phyloP scores from a whole-genome alignment of 2,329 filamentous ascomycete genomes.

The Trichophyton mentagrophytes region DNA sequence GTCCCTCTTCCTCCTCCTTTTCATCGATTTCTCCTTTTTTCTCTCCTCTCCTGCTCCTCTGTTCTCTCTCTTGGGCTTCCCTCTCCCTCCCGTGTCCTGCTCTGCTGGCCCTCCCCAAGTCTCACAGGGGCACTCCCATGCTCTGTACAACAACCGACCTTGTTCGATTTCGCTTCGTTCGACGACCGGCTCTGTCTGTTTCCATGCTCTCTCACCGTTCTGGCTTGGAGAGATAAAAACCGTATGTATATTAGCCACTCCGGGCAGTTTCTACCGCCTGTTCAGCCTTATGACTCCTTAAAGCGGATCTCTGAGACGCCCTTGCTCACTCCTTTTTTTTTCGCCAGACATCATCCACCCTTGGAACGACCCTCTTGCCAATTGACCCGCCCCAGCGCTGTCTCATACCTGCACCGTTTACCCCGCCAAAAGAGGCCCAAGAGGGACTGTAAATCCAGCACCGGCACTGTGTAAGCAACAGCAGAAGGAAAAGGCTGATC shows the following conservation, averaged over 20 bases:
- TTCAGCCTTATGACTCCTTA: not conserved
- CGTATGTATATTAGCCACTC: not conserved
- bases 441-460: not conserved
- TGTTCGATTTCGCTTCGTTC: constrained; percentile 13
- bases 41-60: constrained; percentile 15
- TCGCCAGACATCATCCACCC: not conserved
- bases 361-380: not conserved
- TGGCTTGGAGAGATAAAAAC: not conserved
- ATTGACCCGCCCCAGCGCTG: not conserved
- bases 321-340: not conserved
- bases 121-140: not conserved
- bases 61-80: constrained; percentile 12
- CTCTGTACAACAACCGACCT: constrained; percentile 22
- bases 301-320: not conserved
- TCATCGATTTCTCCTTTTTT: constrained; percentile 13
- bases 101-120: constrained; percentile 9
- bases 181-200: not conserved
- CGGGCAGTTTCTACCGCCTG: not conserved
- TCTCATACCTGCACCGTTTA: not conserved
- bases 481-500: not conserved
- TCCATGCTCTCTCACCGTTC: not conserved
- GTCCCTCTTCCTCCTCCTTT: constrained; percentile 4
- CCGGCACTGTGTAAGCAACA: not conserved
- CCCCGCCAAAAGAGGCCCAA: not conserved
- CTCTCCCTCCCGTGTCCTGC: constrained; percentile 9